Conservation (phyloP, 805 yeast species). For the Sugiyamaella qingdaonensis region DNA sequence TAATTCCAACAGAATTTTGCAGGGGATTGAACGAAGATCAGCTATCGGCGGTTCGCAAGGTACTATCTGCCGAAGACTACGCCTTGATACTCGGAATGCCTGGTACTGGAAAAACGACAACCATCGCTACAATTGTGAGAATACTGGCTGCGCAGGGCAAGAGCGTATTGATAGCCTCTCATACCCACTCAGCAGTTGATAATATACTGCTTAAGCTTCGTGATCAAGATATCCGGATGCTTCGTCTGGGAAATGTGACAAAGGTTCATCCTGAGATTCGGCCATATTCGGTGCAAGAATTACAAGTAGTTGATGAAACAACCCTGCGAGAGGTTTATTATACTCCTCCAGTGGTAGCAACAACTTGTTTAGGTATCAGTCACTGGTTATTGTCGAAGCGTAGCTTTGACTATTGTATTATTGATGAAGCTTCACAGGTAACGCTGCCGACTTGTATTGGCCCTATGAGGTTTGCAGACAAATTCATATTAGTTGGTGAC, state of each 20-base stretch:
- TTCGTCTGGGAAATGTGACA: constrained; percentile 61
- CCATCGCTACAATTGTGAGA: constrained; percentile 70
- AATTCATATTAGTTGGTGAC: constrained; percentile 92
- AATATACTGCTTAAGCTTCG: constrained; percentile 76
- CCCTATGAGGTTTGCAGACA: constrained; percentile 71
- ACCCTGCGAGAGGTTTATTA: constrained; percentile 48
- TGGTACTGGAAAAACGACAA: constrained; percentile 94
- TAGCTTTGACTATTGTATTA: constrained; percentile 83
- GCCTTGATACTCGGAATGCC: constrained; percentile 93
- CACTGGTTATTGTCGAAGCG: constrained; percentile 56
- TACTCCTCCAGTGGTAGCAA: constrained; percentile 72
- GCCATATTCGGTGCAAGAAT: constrained; percentile 43
- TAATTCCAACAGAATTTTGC: constrained; percentile 10
- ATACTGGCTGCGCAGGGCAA: constrained; percentile 57
- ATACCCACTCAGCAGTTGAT: constrained; percentile 95
- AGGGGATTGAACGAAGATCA: constrained; percentile 66
- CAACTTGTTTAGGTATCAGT: constrained; percentile 76
- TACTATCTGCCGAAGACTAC: constrained; percentile 65
- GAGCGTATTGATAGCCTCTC: constrained; percentile 73
- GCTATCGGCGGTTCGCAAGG: constrained; percentile 58
- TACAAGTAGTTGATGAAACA: constrained; percentile 35
- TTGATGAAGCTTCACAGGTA: constrained; percentile 96
- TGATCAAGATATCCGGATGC: constrained; percentile 37
- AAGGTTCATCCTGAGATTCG: constrained; percentile 59
- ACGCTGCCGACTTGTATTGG: constrained; percentile 90